These are phyloP conservation scores for Lanmaoa pseudosensibilis DNA, from an alignment of 768 basidiomycete species.

Conservation along the genomic window DNA sequence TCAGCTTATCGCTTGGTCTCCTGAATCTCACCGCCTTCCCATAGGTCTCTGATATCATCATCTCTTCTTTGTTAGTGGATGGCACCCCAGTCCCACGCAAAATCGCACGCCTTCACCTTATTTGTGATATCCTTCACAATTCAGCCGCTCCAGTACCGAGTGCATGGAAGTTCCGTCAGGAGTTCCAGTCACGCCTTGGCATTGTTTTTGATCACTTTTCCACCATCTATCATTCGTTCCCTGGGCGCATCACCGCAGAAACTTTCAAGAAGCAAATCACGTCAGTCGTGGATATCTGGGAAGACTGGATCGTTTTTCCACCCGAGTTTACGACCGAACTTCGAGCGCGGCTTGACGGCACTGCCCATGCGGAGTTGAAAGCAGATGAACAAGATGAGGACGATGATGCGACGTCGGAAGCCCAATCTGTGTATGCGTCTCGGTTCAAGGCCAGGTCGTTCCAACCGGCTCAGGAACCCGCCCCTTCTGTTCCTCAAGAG, in stretches of 20 bases:
- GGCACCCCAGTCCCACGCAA: slow-evolving; percentile 98
- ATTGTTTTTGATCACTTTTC: slow-evolving; percentile 95
- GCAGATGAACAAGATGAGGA: slow-evolving; percentile 28
- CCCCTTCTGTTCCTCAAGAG: slow-evolving; percentile 24
- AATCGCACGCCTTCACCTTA: slow-evolving; percentile 89
- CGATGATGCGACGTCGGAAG: slow-evolving; percentile 18
- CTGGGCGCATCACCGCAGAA: slow-evolving; percentile 94
- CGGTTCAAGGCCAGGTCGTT: slow-evolving; percentile 80
- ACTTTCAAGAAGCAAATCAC: slow-evolving; percentile 93
- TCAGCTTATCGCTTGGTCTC: neutral
- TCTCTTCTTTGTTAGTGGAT: slow-evolving; percentile 84
- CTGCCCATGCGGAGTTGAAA: slow-evolving; percentile 30
- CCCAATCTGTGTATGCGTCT: slow-evolving; percentile 43
- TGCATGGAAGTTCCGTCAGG: slow-evolving; percentile 96
- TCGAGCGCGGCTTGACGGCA: slow-evolving; percentile 72
- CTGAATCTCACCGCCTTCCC: slow-evolving; percentile 3
- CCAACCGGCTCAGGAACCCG: slow-evolving; percentile 58
- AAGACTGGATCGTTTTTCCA: slow-evolving; percentile 96
- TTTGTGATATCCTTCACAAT: slow-evolving; percentile 98
- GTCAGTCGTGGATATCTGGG: slow-evolving; percentile 92
- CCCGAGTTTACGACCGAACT: slow-evolving; percentile 80
- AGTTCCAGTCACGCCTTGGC: slow-evolving; percentile 89
- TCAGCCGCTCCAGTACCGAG: slow-evolving; percentile 91
- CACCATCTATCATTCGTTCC: slow-evolving; percentile 93
- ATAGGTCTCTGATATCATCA: slow-evolving; percentile 88